A percentile compares a stretch with the other conserved stretches of the same genome.
These are phyloP conservation scores for Leucosporidium creatinivorum DNA, from an alignment of 768 basidiomycete species.

Conservation along the genomic window DNA sequence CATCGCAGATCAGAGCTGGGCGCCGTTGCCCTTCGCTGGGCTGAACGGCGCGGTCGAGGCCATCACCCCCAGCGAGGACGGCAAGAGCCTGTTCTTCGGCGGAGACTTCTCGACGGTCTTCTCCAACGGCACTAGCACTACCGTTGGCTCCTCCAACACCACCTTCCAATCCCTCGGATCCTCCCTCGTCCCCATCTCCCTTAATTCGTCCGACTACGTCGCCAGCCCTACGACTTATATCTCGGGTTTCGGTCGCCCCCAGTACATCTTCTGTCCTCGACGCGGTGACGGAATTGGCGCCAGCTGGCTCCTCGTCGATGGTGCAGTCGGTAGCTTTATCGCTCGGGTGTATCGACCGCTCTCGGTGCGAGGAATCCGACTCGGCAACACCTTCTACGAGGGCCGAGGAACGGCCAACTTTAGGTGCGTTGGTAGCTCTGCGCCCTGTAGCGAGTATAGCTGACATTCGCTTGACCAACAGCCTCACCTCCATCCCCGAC, in stretches of 20 bases:
- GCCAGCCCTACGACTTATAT: constrained; percentile 35
- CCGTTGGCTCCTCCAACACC: constrained; percentile 73
- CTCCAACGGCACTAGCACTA: constrained; percentile 57
- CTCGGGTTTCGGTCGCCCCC: constrained; percentile 31
- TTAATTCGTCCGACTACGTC: constrained; percentile 37
- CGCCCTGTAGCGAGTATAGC: too few relatives aligned
- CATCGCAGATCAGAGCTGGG: constrained; percentile 51
- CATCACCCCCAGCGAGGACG: constrained; percentile 66
- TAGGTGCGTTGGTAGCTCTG: constrained; percentile 51
- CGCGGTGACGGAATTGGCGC: constrained; percentile 63
- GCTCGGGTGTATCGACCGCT: constrained; percentile 66
- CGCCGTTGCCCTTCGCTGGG: constrained; percentile 70
- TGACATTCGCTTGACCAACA: constrained; percentile 21
- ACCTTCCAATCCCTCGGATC: constrained; percentile 60
- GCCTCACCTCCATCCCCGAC: constrained; percentile 64
- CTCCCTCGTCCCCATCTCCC: constrained; percentile 41
- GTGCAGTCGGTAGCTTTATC: constrained; percentile 63
- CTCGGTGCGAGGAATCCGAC: constrained; percentile 67
- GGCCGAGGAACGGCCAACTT: constrained; percentile 81
- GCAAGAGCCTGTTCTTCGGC: constrained; percentile 70
- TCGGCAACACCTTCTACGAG: constrained; percentile 82
- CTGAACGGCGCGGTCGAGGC: constrained; percentile 62
- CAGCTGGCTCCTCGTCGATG: constrained; percentile 76
- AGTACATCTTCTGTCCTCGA: constrained; percentile 73
- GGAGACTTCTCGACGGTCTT: constrained; percentile 64